Evolutionary conservation across 2,329 filamentous ascomycete genomes (phyloP), one percentile per base, ranked within the genome.

Genomic region (Diaporthe capsici): DNA sequence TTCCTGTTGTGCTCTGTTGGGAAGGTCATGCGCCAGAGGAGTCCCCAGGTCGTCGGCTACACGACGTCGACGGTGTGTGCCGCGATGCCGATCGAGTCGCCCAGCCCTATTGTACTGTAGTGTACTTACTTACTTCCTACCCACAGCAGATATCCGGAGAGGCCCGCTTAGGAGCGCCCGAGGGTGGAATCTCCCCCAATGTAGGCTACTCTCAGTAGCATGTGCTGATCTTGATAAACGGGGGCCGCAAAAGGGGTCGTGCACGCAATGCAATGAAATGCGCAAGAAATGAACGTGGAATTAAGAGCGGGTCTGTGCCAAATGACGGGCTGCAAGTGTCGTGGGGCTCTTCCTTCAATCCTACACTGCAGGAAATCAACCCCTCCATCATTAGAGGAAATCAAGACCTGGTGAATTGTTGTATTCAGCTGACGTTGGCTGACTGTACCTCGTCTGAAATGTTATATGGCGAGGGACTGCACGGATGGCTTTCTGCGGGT

Each of bases 281-380:
- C 49, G 65, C 58, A 71, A 67, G 71, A 76, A 76, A 76, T 67
- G 60, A 58, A 63, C 53, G 25, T 73, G 74, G 74, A 73, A 73
- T 73, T 76, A 76, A 76, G 74, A 73, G 74, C 63, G 74, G 74
- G 71, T 76, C 74, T 76, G 74, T 73, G 74, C 73, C 71, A 76
- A 70, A 76, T 76, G 74, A 73, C 28, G 74, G 71, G 71, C 74
- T 73, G 58, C 42, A 63, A 31, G 57, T 39, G 17, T 49, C 44
- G 53, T 68, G 61, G 71, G 74, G 70, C 53, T 63, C n/a, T 68
- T 60, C 57, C 58, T 51, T 65, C 34, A 37, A 57, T 73, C 58
- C 58, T 34, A 65, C 71, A 70, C 22, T 70, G 49, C 65, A 70
- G 37, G 58, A 53, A 25, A 73, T 68, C 70, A 51, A 31, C 51